Evolutionary conservation across 116 monocot species (phyloP), one percentile per base, ranked within the genome.

Genomic region (Papilionanthe hybrid): DNA sequence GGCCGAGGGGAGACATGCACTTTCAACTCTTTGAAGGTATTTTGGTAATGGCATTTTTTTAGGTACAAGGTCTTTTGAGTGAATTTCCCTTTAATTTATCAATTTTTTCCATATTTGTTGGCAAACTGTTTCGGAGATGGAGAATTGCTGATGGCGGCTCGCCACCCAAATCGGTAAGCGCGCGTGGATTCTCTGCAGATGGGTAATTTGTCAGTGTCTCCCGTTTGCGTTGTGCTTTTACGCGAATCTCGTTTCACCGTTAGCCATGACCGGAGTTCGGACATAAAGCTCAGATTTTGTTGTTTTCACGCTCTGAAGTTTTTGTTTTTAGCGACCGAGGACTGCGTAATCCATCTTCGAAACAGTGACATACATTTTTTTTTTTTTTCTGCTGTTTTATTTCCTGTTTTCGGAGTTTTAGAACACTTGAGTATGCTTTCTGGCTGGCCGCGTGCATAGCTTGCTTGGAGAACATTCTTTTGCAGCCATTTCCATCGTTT

Each of bases 141-240:
- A 79, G 79, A 45, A 43, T 50, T 72, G 68, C 45, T 71, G n/a
- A 44, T 67, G 78, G 78, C 60, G 79, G 48, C 45, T 28, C 47
- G 28, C 28, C 10, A 23, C 67, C 45, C 27, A 77, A 72, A 82
- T 82, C 78, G 15, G 41, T 66, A 60, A 55, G 25, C 7, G 18
- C 23, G 53, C 55, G 10, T 43, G 72, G 76, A 56, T 55, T 69
- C 11, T 50, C 30, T 63, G 76, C 43, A 44, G 55, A 72, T 72
- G 29, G 84, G 84, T 84, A 84, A 72, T 77, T 69, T 27, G 37
- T 72, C 80, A 56, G 30, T 2, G 29, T 79, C 60, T 18, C 23
- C 41, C 48, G 15, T n/a, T n/a, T 63, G 17, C 5, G 1, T 49
- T 19, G 55, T 4, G 19, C 72, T 55, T 42, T 78, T 55, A 5